Evolutionary conservation across 2,329 filamentous ascomycete genomes (phyloP).

Genomic region (Dactylellina cionopaga): DNA sequence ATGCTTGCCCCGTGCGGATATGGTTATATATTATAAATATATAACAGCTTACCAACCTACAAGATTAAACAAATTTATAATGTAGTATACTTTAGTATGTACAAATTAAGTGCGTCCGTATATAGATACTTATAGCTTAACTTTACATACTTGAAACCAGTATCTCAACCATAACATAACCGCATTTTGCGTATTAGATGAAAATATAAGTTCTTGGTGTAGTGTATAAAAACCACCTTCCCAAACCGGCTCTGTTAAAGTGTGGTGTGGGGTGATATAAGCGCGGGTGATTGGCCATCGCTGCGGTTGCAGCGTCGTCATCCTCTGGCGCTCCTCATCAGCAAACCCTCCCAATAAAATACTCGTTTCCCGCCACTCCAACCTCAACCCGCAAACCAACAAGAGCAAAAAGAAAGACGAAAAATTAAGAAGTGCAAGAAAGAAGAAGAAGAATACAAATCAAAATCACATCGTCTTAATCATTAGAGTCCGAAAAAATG

Average conservation of each 20-base stretch:
- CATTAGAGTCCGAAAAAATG: constrained; percentile 18
- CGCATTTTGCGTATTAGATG: too few relatives aligned
- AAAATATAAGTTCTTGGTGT: not conserved
- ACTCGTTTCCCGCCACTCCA: not conserved
- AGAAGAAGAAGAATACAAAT: not conserved
- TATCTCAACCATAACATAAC: too few relatives aligned
- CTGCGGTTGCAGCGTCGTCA: not conserved
- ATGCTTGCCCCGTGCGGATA: too few relatives aligned
- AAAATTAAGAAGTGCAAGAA: not conserved
- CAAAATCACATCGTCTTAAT: not conserved
- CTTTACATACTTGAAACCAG: too few relatives aligned
- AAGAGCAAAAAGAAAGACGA: not conserved
- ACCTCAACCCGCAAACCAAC: not conserved
- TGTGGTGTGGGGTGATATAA: not conserved
- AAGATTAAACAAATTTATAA: too few relatives aligned
- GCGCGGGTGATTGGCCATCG: not conserved
- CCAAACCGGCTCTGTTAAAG: not conserved
- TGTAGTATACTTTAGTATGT: too few relatives aligned
- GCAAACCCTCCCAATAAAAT: not conserved
- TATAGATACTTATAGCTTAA: too few relatives aligned
- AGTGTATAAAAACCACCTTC: too few relatives aligned
- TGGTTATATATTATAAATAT: too few relatives aligned
- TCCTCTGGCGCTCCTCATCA: constrained; percentile 12
- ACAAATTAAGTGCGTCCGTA: too few relatives aligned
- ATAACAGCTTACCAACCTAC: too few relatives aligned